Evolutionary conservation across 1,284 basidiomycete species (phyloP).

Genomic region (Pholiota adiposa): DNA sequence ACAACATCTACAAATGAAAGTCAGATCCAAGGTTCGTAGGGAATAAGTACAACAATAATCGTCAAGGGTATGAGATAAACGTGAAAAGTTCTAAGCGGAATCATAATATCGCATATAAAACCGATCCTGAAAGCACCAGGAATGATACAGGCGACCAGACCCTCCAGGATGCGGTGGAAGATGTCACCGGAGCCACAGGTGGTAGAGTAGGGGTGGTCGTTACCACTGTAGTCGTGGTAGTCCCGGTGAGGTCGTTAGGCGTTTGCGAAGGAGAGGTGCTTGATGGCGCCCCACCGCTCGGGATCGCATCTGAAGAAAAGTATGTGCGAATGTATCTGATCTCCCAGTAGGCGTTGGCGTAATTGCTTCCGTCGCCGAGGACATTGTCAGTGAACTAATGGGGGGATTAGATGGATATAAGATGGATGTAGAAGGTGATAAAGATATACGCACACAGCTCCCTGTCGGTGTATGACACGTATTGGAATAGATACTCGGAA

Average conservation of each 20-base stretch:
- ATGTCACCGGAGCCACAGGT: background rate
- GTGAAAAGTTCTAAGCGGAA: too few species aligned
- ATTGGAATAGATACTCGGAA: conserved; percentile 43
- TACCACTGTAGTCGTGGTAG: background rate
- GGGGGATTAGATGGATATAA: background rate
- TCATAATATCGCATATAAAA: background rate
- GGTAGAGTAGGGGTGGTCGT: background rate
- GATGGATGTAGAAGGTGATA: background rate
- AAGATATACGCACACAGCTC: conserved; percentile 34
- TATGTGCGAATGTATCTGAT: conserved; percentile 44
- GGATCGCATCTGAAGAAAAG: conserved; percentile 11
- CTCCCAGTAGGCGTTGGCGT: conserved; percentile 53
- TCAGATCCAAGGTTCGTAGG: too few species aligned
- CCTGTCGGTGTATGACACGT: conserved; percentile 39
- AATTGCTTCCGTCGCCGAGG: conserved; percentile 44
- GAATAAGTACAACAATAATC: background rate
- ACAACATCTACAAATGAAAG: too few species aligned
- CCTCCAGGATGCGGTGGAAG: background rate
- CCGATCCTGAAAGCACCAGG: background rate
- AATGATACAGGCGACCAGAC: background rate
- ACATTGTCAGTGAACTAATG: conserved; percentile 35
- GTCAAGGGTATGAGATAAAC: background rate
- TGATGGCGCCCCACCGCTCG: background rate
- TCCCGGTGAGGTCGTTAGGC: background rate
- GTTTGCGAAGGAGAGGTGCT: background rate